phyloP scores from a whole-genome alignment of 192 early-diverging fungal genomes.

The Backusella tuberculispora region DNA sequence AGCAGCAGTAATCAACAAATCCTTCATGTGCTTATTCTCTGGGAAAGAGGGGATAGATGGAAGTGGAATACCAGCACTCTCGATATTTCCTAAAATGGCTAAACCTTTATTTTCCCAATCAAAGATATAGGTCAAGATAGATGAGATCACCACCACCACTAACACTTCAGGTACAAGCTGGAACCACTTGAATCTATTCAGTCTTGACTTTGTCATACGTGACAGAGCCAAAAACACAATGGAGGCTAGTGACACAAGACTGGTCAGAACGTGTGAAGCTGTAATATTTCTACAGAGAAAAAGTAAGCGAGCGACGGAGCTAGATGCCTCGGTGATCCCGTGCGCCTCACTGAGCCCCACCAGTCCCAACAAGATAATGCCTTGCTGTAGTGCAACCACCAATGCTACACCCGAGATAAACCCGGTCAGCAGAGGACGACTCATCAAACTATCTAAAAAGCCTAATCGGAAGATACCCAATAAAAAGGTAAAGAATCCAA shows the following conservation, averaged over 20 bases:
- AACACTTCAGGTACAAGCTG: conserved; percentile 92
- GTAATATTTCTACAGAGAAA: conserved; percentile 68
- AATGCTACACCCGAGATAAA: conserved; percentile 95
- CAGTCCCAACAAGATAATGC: conserved; percentile 74
- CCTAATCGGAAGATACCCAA: conserved; percentile 96
- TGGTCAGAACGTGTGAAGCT: conserved; percentile 70
- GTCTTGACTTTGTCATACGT: conserved; percentile 57
- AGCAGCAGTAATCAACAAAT: conserved; percentile 79
- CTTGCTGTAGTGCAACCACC: conserved; percentile 91
- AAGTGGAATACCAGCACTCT: conserved; percentile 60
- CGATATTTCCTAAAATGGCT: conserved; percentile 75
- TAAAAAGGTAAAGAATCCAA: conserved; percentile 92
- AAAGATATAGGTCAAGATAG: conserved; percentile 61
- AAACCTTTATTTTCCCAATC: conserved; percentile 77
- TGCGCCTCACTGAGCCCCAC: conserved; percentile 42
- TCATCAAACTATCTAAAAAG: conserved; percentile 97
- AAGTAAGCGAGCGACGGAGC: conserved; percentile 78
- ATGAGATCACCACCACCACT: conserved; percentile 79
- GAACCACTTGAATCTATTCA: conserved; percentile 51
- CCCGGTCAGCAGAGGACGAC: conserved; percentile 89
- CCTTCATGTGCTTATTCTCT: conserved; percentile 60
- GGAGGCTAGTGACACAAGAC: conserved; percentile 69
- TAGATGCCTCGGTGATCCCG: conserved; percentile 65
- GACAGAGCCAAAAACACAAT: conserved; percentile 69
- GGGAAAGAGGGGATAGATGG: conserved; percentile 67